Conservation (phyloP, 2,329 filamentous ascomycete genomes). For the Exophiala dermatitidis region DNA sequence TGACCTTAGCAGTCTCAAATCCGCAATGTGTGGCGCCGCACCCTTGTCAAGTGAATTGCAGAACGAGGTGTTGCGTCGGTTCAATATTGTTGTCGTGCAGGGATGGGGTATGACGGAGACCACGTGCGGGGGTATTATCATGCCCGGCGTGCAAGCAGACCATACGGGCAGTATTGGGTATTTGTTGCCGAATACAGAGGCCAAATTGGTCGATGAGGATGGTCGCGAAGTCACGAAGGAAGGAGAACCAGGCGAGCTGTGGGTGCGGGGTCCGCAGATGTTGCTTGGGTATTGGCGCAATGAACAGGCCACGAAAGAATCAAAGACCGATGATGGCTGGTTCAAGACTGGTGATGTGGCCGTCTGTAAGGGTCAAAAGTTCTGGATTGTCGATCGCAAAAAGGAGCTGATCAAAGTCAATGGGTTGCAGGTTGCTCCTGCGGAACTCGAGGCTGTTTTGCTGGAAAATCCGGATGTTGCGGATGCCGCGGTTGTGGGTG, state of each 20-base stretch:
- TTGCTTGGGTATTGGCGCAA: slow-evolving; percentile 36
- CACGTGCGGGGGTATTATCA: slow-evolving; percentile 34
- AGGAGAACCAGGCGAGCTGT: slow-evolving; percentile 49
- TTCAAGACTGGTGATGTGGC: slow-evolving; percentile 66
- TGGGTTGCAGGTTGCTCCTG: slow-evolving; percentile 46
- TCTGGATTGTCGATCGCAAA: slow-evolving; percentile 76
- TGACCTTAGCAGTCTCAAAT: slow-evolving; percentile 47
- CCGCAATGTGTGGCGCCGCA: slow-evolving; percentile 49
- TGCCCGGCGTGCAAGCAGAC: slow-evolving; percentile 35
- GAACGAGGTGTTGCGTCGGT: slow-evolving; percentile 43
- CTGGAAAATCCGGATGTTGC: slow-evolving; percentile 39
- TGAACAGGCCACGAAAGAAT: slow-evolving; percentile 39
- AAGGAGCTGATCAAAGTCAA: slow-evolving; percentile 55
- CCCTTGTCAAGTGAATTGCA: slow-evolving; percentile 53
- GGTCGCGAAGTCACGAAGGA: slow-evolving; percentile 64
- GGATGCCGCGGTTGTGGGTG: slow-evolving; percentile 43
- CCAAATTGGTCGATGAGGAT: slow-evolving; percentile 59
- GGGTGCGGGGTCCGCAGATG: slow-evolving; percentile 36
- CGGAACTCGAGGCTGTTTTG: slow-evolving; percentile 42
- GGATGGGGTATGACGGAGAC: slow-evolving; percentile 55
- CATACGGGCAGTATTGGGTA: slow-evolving; percentile 47
- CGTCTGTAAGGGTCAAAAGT: slow-evolving; percentile 64
- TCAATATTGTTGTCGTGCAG: slow-evolving; percentile 44
- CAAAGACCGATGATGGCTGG: slow-evolving; percentile 58
- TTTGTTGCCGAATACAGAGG: slow-evolving; percentile 35